These are phyloP conservation scores for Endogone sp. DNA, from an alignment of 192 early-diverging fungal species.

Conservation along the genomic window DNA sequence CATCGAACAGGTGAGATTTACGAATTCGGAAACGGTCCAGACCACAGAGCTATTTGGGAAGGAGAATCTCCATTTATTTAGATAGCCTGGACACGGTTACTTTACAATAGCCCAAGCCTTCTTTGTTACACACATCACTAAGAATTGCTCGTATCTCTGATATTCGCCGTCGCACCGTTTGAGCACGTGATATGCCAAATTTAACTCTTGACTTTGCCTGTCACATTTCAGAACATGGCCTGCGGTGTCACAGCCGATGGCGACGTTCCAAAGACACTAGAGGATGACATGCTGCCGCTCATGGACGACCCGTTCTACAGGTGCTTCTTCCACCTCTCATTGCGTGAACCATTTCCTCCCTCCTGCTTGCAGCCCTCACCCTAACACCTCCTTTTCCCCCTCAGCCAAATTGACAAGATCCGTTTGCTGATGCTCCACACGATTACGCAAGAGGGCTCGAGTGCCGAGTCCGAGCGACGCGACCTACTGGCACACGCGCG, in stretches of 20 bases:
- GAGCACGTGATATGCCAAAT: too few relatives aligned
- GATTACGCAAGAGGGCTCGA: constrained; percentile 69
- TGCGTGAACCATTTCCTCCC: neutral
- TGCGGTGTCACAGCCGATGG: constrained; percentile 78
- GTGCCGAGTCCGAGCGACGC: constrained; percentile 70
- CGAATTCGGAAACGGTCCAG: too few relatives aligned
- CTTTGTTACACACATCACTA: too few relatives aligned
- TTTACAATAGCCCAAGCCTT: too few relatives aligned
- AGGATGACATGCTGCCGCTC: constrained; percentile 78
- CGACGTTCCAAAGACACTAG: constrained; percentile 58
- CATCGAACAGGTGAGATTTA: constrained; percentile 60
- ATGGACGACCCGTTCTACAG: constrained; percentile 67
- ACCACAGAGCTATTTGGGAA: too few relatives aligned
- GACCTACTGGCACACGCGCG: constrained; percentile 67
- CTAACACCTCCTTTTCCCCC: neutral
- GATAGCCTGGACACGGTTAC: too few relatives aligned
- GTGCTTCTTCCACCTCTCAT: constrained; percentile 11
- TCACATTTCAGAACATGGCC: constrained; percentile 53
- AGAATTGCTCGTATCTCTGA: too few relatives aligned
- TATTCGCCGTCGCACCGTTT: too few relatives aligned
- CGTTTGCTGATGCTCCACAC: constrained; percentile 80
- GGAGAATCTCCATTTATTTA: too few relatives aligned
- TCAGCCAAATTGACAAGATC: constrained; percentile 60
- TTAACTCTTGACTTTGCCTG: too few relatives aligned
- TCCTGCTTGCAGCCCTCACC: neutral